Conservation (phyloP, 495 filamentous ascomycete genomes). For the Cladorrhinum samala region DNA sequence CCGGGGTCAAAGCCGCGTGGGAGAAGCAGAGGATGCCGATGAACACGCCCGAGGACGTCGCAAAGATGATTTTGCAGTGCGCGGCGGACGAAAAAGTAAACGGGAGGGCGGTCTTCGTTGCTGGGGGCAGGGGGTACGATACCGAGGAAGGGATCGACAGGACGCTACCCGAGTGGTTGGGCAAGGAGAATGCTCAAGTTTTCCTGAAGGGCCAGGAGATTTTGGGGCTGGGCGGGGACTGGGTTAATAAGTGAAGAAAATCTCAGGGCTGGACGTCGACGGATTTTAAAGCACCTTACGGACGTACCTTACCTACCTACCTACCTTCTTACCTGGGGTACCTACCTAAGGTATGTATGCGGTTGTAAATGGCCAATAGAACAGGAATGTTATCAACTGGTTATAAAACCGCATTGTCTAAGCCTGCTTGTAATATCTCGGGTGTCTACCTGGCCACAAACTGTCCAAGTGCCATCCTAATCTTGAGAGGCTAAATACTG, state of each 20-base stretch:
- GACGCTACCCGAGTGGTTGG: constrained; percentile 41
- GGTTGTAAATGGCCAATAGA: no score
- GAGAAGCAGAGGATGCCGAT: constrained; percentile 38
- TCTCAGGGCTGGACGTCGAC: no score
- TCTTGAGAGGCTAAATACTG: no score
- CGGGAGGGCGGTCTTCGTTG: constrained; percentile 43
- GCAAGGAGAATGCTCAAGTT: constrained; percentile 32
- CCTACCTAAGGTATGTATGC: no score
- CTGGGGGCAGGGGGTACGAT: constrained; percentile 45
- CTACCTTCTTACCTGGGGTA: no score
- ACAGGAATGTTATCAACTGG: no score
- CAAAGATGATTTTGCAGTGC: constrained; percentile 36
- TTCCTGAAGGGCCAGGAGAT: constrained; percentile 36
- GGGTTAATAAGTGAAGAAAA: not conserved
- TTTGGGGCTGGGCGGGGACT: constrained; percentile 24
- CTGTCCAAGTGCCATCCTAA: no score
- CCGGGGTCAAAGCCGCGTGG: constrained; percentile 40
- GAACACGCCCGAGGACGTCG: constrained; percentile 41
- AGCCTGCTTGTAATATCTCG: no score
- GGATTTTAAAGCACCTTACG: no score
- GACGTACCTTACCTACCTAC: no score
- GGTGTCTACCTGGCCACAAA: no score
- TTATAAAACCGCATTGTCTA: no score
- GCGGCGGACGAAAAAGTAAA: constrained; percentile 33
- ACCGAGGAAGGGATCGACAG: constrained; percentile 40